Base-by-base conservation (phyloP, 768 basidiomycete species). In the Kwoniella europaea region DNA sequence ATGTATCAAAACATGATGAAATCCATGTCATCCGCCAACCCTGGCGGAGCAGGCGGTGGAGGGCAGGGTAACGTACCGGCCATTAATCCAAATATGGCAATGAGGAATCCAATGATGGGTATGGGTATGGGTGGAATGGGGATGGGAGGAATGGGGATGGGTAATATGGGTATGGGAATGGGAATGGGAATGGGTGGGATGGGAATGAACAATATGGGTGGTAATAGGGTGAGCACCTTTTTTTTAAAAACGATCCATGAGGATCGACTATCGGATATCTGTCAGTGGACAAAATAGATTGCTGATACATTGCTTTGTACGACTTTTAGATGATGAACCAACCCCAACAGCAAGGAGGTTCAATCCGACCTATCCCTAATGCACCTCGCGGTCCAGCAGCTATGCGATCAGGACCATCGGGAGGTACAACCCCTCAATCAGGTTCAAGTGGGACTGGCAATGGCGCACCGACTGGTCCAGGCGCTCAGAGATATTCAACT, bases 1-100 rank as follows among this genome's bases (percentile, higher is more conserved):
- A 89, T 97, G 65, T 98, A 96, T 84, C 92, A 93, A 29, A 90
- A 92, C 71, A 96, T 98, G 95, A 82, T 78, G 81, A 77, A 74
- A 73, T 43, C 64, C 29, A 68, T 68, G 67, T 35, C 35, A 35
- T 35, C 35, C 35, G 35, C 6, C 35, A 35, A 35, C 35, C 35
- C 35, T 35, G 35, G 35, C 35, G 35, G 35, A 35, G 54, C 52
- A 5, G 65, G 57, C 1, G 44, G 57, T 50, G 18, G 69, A 12
- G 77, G 74, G 10, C 76, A 76, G 74, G 71, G 73, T 20, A 78
- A 78, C 57, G 80, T 76, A 12, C 78, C 80, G n/a, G 80, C 80
- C 10, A 79, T 78, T 56, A 79, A 81, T 62, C 80, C 78, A 3
- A 77, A 77, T 60, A 76, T 82, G 76, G 71, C 76, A 50, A 80